Conservation (phyloP, 2,329 filamentous ascomycete genomes). For the Alternaria consortialis region DNA sequence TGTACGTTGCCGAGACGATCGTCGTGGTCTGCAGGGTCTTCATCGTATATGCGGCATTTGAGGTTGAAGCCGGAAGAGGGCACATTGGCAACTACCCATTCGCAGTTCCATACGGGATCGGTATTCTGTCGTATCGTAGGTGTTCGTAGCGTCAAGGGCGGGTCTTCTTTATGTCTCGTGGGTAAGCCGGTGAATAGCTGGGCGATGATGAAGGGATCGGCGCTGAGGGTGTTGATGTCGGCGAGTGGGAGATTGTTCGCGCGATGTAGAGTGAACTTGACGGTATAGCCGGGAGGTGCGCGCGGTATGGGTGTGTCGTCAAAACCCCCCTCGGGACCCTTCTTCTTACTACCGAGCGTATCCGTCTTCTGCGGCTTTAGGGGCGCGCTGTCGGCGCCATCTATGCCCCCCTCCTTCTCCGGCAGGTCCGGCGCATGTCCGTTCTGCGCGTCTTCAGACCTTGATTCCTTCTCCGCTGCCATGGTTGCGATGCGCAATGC, state of each 20-base stretch:
- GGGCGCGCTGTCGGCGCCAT: constrained; percentile 21
- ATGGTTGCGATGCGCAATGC: constrained; percentile 21
- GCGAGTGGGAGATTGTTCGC: constrained; percentile 83
- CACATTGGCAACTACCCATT: constrained; percentile 90
- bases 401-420: constrained; percentile 22
- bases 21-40: constrained; percentile 85
- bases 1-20: constrained; percentile 89
- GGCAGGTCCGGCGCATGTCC: constrained; percentile 20
- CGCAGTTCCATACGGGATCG: constrained; percentile 81
- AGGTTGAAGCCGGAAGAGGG: constrained; percentile 81
- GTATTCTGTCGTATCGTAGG: constrained; percentile 75
- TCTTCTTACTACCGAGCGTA: constrained; percentile 40
- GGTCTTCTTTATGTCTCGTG: constrained; percentile 85
- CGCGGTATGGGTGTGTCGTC: constrained; percentile 80
- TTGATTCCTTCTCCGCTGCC: constrained; percentile 21
- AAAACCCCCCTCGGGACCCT: constrained; percentile 75
- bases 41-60: constrained; percentile 88
- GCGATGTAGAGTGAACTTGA: constrained; percentile 84
- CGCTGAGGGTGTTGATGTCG: constrained; percentile 78
- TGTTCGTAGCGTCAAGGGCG: constrained; percentile 76
- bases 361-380: constrained; percentile 37
- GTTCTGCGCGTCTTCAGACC: constrained; percentile 16
- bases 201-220: constrained; percentile 83
- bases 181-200: constrained; percentile 77
- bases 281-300: constrained; percentile 79